Evolutionary conservation across 192 early-diverging fungal species (phyloP).

Genomic region (Radiomyces spectabilis): DNA sequence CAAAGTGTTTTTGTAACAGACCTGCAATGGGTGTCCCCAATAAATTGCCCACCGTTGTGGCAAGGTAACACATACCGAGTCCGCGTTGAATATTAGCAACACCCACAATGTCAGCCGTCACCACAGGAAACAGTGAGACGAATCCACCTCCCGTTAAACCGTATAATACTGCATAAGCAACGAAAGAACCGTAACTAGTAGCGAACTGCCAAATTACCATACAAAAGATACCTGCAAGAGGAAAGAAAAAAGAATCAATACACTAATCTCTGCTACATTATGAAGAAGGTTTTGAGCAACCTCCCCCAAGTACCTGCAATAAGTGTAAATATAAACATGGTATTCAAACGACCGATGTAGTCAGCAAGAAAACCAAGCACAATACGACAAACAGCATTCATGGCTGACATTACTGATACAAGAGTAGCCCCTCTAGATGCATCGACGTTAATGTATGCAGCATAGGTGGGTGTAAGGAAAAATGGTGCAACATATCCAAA

Average conservation of each 20-base stretch:
- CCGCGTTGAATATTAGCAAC: constrained; percentile 32
- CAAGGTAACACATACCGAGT: constrained; percentile 35
- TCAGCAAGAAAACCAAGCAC: constrained; percentile 52
- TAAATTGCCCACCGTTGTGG: constrained; percentile 23
- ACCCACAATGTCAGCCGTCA: constrained; percentile 45
- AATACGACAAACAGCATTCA: constrained; percentile 56
- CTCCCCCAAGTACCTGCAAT: constrained; percentile 19
- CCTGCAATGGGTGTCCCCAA: constrained; percentile 34
- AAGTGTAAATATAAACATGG: constrained; percentile 35
- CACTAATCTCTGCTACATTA: background rate
- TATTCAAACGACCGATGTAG: constrained; percentile 41
- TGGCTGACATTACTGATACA: constrained; percentile 58
- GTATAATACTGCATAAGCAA: constrained; percentile 22
- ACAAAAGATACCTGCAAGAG: constrained; percentile 9
- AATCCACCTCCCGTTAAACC: constrained; percentile 23
- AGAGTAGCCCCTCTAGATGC: constrained; percentile 37
- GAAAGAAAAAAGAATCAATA: too few relatives aligned
- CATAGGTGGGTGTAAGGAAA: constrained; percentile 35
- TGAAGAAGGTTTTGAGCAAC: background rate
- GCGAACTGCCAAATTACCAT: constrained; percentile 42
- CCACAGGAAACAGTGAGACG: constrained; percentile 38
- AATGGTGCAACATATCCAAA: constrained; percentile 44
- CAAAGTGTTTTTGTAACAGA: constrained; percentile 10
- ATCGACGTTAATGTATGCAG: constrained; percentile 2
- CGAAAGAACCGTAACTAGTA: constrained; percentile 20